Evolutionary conservation across 768 basidiomycete species (phyloP).

Genomic region (Russula dissimulans): DNA sequence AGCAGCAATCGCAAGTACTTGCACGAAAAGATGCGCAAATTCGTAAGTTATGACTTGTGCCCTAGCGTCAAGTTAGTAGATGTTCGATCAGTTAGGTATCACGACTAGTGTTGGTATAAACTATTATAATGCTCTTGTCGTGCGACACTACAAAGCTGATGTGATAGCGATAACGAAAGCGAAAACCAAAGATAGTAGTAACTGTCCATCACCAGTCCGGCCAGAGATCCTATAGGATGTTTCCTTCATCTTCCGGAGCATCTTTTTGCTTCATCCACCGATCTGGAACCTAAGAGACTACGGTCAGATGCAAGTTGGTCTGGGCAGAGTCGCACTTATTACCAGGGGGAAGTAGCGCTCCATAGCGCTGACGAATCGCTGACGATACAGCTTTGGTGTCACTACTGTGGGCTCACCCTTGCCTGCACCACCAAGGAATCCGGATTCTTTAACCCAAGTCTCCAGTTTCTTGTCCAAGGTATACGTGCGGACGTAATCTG

Average conservation of each 20-base stretch:
- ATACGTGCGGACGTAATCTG: constrained; percentile 92
- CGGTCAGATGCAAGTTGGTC: constrained; percentile 3
- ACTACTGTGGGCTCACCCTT: constrained; percentile 94
- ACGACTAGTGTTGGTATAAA: constrained; percentile 13
- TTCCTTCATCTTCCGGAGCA: constrained; percentile 62
- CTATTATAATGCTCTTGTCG: neutral
- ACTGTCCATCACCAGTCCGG: constrained; percentile 29
- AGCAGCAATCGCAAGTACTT: constrained; percentile 44
- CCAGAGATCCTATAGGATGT: constrained; percentile 31
- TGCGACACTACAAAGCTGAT: neutral
- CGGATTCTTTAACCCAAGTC: constrained; percentile 95
- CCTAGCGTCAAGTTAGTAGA: neutral
- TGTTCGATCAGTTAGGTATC: constrained; percentile 3
- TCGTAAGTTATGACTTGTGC: constrained; percentile 24
- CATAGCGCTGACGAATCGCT: constrained; percentile 80
- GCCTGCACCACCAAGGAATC: constrained; percentile 74
- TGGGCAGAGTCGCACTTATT: constrained; percentile 22
- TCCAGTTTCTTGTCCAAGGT: constrained; percentile 99
- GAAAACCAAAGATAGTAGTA: neutral
- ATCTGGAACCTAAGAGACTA: constrained; percentile 57
- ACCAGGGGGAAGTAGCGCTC: constrained; percentile 85
- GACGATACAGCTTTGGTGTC: constrained; percentile 89
- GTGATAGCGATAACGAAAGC: neutral
- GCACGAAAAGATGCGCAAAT: constrained; percentile 34
- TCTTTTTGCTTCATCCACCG: constrained; percentile 87